phyloP scores from a whole-genome alignment of 805 yeast species.

The Ogataea saltuana region DNA sequence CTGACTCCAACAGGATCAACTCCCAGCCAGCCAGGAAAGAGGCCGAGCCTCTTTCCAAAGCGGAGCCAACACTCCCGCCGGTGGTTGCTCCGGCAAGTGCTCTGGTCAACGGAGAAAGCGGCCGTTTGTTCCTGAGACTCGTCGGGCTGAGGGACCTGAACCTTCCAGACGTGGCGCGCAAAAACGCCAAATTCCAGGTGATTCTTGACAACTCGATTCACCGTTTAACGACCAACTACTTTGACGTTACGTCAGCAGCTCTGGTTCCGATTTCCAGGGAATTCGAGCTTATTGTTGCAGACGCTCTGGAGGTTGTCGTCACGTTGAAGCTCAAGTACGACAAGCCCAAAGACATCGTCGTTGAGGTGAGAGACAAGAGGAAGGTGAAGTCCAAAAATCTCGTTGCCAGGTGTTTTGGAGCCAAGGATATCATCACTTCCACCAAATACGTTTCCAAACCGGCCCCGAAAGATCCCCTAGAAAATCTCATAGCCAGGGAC shows the following conservation, averaged over 20 bases:
- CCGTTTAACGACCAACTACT: conserved; percentile 59
- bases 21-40: conserved; percentile 2
- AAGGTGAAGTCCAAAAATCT: conserved; percentile 34
- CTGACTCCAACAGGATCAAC: conserved; percentile 12
- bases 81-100: conserved; percentile 3
- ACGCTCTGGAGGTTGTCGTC: conserved; percentile 60
- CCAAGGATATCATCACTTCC: conserved; percentile 46
- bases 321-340: conserved; percentile 70
- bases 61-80: neutral
- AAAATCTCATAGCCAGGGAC: conserved; percentile 67
- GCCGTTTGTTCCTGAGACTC: conserved; percentile 55
- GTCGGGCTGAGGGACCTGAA: conserved; percentile 46
- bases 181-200: conserved; percentile 50
- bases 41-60: neutral
- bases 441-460: conserved; percentile 54
- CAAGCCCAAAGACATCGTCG: conserved; percentile 48
- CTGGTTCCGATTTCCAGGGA: conserved; percentile 60
- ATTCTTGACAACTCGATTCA: conserved; percentile 82
- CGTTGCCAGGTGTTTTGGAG: conserved; percentile 35
- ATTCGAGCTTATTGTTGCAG: conserved; percentile 71
- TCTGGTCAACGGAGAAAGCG: conserved; percentile 39
- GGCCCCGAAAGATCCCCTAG: conserved; percentile 57
- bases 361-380: conserved; percentile 60
- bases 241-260: conserved; percentile 33
- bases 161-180: conserved; percentile 47